Base-by-base conservation (phyloP, 2,329 filamentous ascomycete species). In the Clonostachys chloroleuca region DNA sequence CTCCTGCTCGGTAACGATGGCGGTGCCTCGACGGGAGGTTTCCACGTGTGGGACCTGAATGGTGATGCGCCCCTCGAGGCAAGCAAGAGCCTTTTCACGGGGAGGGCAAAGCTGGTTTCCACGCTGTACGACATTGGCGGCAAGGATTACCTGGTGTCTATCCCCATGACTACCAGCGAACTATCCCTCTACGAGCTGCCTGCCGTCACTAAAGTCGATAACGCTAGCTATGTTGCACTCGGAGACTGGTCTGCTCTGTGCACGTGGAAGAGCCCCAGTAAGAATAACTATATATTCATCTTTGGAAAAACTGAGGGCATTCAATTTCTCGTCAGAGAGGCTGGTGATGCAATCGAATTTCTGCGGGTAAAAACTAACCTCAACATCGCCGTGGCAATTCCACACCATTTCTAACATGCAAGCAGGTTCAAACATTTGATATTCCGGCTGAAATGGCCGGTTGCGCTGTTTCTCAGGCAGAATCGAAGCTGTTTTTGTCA, bases 211-310 rank as follows among this genome's bases (percentile, higher is more conserved):
- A 59, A 65, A 47, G 47, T 66, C 16, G 56, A 62, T 6, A 54
- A 56, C 6, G 63, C 65, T 5, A 51, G 60, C 36, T 58, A 61
- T 12, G 65, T 58, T 20, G 58, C 65, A 2, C 56, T 73, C 13
- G 72, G 73, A 0, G 72, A 75, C 51, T 75, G 72, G 69, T 73
- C 72, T 13, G 66, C 72, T 1, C 52, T 75, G 6, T 76, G 73
- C 53, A 57, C 62, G 10, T 75, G 70, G 72, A 68, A 61, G 51
- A 71, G 66, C 45, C 54, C 54, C 16, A 68, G 63, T 16, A 65
- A 64, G 3, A 67, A 70, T 40, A 60, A 68, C 34, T 75, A 75
- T 47, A 44, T 75, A 5, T 75, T 65, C 50, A 53, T 75, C 12
- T 74, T 75, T 47, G 72, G 72, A 6, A 75, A 75, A 54, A 57